Base-by-base conservation (phyloP, 2,329 filamentous ascomycete genomes). In the Fusarium torulosum region DNA sequence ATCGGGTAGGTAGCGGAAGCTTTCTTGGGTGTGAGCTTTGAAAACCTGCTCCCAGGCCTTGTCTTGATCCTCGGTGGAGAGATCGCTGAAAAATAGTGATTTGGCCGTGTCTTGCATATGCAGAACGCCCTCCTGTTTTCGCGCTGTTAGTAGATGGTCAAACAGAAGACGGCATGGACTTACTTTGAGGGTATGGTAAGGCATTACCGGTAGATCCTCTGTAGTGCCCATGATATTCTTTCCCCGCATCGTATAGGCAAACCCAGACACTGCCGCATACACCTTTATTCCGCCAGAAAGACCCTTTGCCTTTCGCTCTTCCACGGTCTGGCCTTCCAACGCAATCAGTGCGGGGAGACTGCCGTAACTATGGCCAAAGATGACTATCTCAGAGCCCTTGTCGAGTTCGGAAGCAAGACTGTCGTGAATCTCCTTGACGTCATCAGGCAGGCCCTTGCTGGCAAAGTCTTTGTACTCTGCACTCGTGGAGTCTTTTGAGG, bases 301-400 rank as follows among this genome's bases (percentile, higher is more conserved):
- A 1, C 37, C 43, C 3, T 43, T 59, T 0, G 4, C 20, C 0
- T 50, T n/a, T 0, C 56, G 53, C 2, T 59, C 56, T 4, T n/a
- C 17, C 2, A 51, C 0, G 0, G 43, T 43, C 0, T 59, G 8
- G 0, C 43, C 29, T 10, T 59, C 17, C 0, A 58, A 21, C 0
- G 53, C 14, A 4, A 59, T 11, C 1, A 59, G 13, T 0, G 6
- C 43, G 3, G 53, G 53, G 3, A 59, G 53, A 19, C 56, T 59
- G 25, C 56, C 56, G 2, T 59, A 59, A 6, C 56, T 59, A 2
- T 59, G 56, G 0, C 43, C 53, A 7, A 59, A 58, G 1, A 59
- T 15, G 2, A 59, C 43, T 2, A 59, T 17, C 13, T 59, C 37
- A 2, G 37, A 42, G 3, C 37, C 53, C 7, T 38, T 29, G 0